Evolutionary conservation across 2,329 filamentous ascomycete genomes (phyloP), one percentile per base, ranked within the genome.

Genomic region (Diplocarpon rosae): DNA sequence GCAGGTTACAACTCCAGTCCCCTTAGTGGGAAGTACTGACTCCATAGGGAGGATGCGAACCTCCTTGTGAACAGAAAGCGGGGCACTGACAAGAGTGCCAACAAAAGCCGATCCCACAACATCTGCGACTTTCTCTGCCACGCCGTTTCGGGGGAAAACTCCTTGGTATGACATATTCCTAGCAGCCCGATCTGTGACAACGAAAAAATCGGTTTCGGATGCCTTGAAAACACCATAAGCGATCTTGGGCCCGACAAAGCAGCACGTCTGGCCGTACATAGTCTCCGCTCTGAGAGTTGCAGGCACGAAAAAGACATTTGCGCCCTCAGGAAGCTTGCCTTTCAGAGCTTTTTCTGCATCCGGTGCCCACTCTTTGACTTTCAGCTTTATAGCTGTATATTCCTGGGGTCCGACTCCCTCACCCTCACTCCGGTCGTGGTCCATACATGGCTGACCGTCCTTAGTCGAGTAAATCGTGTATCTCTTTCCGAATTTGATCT

Each of bases 261-360:
- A 95, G 68, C 86, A 93, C 3, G 81, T 93, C 66, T 96, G 92
- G 33, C 93, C 93, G 62, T 96, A 98, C 90, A 98, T 96, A 30
- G 92, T 98, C 71, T 98, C 92, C 2, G 92, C 87, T 50, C 92
- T 76, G 50, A 98, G 75, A 44, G 92, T 96, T 13, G 92, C 92
- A 11, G 92, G 85, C 11, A 96, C 78, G 58, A 96, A 83, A 69
- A 83, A 96, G 45, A 95, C 82, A 50, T 83, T 83, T 37, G 85
- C 82, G 52, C 76, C 79, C 30, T 80, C 73, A 5, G 90, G 85
- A 3, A 96, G 68, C 68, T 90, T 92, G 52, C 77, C 81, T 62
- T 82, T 75, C 47, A 96, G 67, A 42, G 76, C 69, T 54, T 83
- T 76, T 52, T 78, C 76, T 17, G 87, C 84, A 51, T 80, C 74